Evolutionary conservation across 305 asterid genomes (phyloP), one percentile per base, ranked within the genome.

Genomic region (Rubia peregrina): DNA sequence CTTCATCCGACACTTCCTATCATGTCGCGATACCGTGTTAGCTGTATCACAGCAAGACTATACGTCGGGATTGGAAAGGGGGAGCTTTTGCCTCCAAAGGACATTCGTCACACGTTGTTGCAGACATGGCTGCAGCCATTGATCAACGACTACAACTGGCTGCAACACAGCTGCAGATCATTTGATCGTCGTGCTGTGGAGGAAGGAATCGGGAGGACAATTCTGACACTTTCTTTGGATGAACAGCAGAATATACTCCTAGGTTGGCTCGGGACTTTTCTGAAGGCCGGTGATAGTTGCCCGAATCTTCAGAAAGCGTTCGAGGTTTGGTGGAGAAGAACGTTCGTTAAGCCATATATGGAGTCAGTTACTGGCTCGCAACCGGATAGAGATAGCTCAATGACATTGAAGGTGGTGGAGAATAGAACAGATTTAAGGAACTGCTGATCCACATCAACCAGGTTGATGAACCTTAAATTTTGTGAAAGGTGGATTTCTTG

Each of bases 321-420:
- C 21, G 97, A 94, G 84, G 97, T 94, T 24, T 94, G 98, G 98
- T 94, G 98, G 98, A 86, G 98, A 72, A 74, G 98, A 81, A 88
- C 98, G 14, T 94, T 91, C 42, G 76, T 87, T 22, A 80, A 96
- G 71, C 96, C 98, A 7, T 86, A 75, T 14, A 82, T 77, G 5
- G 96, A 90, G 63, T 71, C 86, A 0, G 79, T 78, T 71, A 76
- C 51, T 61, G 68, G 17, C 4, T 51, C 59, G 0, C 59, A 66
- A 43, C 80, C 62, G 68, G 85, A 68, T 36, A 57, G 79, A 17
- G 82, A 76, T 55, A 73, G 61, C 30, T 46, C 64, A 67, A 55
- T 26, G 66, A 49, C 70, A 30, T 75, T 79, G 66, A 83, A 76
- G 74, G 70, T 68, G 53, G 80, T 67, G 49, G 87, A 82, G 72